Evolutionary conservation across 345 rosid species (phyloP).

Genomic region (Heritiera littoralis): DNA sequence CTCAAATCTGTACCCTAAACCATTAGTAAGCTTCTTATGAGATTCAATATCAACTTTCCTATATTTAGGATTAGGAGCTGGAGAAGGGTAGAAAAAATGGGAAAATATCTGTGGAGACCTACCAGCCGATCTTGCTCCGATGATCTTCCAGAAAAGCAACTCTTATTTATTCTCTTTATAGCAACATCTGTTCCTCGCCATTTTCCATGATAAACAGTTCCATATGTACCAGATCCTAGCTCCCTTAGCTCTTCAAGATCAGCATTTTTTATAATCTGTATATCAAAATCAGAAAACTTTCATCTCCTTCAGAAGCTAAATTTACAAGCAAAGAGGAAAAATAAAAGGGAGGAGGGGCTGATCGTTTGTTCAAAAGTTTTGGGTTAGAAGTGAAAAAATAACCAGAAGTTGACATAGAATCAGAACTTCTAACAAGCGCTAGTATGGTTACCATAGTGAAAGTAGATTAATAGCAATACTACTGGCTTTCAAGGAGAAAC

Average conservation of each 20-base stretch:
- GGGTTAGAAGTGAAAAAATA: background rate
- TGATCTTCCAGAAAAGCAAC: slow-evolving; percentile 61
- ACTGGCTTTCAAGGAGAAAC: background rate
- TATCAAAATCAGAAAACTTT: slow-evolving; percentile 29
- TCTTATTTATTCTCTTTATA: slow-evolving; percentile 63
- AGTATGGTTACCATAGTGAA: background rate
- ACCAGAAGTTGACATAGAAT: background rate
- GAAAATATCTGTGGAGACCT: slow-evolving; percentile 30
- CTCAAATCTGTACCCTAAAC: background rate
- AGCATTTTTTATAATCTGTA: slow-evolving; percentile 58
- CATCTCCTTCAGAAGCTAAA: slow-evolving; percentile 6
- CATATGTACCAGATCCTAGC: slow-evolving; percentile 73
- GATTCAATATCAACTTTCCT: background rate
- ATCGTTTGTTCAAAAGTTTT: background rate
- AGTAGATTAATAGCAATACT: slow-evolving; percentile 12
- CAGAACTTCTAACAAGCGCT: background rate
- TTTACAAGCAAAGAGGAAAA: background rate
- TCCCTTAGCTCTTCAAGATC: slow-evolving; percentile 72
- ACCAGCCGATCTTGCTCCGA: slow-evolving; percentile 74
- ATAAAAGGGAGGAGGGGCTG: background rate
- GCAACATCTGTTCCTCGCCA: slow-evolving; percentile 86
- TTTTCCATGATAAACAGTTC: slow-evolving; percentile 75
- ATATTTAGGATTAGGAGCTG: background rate
- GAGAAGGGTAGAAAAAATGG: slow-evolving; percentile 8
- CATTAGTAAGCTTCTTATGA: background rate